Evolutionary conservation across 768 basidiomycete genomes (phyloP).

Genomic region (Mycena rebaudengoi): DNA sequence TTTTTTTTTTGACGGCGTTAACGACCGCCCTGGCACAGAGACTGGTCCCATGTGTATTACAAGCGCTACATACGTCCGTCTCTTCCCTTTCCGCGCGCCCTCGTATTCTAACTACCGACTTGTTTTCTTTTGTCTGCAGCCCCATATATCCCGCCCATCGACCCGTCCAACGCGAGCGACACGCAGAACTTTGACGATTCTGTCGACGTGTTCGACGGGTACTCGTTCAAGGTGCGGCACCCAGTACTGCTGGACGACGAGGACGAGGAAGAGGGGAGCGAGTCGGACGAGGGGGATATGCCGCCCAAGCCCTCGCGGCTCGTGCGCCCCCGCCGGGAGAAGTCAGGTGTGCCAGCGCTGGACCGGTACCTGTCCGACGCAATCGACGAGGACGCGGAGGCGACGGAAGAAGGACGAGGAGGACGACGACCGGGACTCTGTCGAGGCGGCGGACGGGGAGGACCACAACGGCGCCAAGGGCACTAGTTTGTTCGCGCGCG

Average conservation of each 20-base stretch:
- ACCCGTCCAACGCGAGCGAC: slow-evolving; percentile 91
- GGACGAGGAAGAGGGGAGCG: slow-evolving; percentile 62
- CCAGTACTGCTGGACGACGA: slow-evolving; percentile 82
- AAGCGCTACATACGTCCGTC: slow-evolving; percentile 91
- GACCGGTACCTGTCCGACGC: slow-evolving; percentile 74
- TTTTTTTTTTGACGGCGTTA: slow-evolving; percentile 16
- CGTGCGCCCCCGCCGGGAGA: slow-evolving; percentile 69
- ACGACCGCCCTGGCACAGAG: slow-evolving; percentile 54
- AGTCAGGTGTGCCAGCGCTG: slow-evolving; percentile 83
- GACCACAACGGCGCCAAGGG: slow-evolving; percentile 84
- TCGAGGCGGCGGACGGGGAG: slow-evolving; percentile 83
- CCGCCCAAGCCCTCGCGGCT: slow-evolving; percentile 34
- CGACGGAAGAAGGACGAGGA: slow-evolving; percentile 64
- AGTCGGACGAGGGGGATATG: slow-evolving; percentile 30
- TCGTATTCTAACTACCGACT: slow-evolving; percentile 8
- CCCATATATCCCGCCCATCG: slow-evolving; percentile 92
- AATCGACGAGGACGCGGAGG: slow-evolving; percentile 58
- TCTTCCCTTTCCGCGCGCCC: slow-evolving; percentile 20
- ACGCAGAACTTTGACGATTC: slow-evolving; percentile 93
- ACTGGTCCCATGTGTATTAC: slow-evolving; percentile 94
- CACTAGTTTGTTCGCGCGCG: slow-evolving; percentile 87
- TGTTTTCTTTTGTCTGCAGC: no score
- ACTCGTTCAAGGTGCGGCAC: slow-evolving; percentile 90
- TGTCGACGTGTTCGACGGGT: slow-evolving; percentile 92
- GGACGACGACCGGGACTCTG: slow-evolving; percentile 93